phyloP scores from a whole-genome alignment of 208 protist species.

The Tetramitus jugosus region DNA sequence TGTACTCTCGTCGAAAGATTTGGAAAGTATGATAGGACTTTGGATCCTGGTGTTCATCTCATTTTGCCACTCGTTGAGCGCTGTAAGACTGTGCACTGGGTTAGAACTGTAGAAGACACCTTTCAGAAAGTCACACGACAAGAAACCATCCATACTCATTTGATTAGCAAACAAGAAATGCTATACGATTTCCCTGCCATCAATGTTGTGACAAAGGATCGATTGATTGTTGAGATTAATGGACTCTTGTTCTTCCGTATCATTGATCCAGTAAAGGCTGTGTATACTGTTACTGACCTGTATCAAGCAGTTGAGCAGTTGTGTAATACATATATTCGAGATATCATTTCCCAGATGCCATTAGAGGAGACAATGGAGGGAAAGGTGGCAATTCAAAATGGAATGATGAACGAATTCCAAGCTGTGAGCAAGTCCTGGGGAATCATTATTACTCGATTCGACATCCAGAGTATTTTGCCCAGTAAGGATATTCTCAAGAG shows the following conservation, averaged over 20 bases:
- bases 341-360: not conserved
- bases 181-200: not conserved
- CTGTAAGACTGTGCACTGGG: no score
- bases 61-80: no score
- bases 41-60: no score
- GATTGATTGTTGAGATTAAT: not conserved
- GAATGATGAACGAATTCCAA: not conserved
- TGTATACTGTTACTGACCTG: not conserved
- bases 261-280: not conserved
- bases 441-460: not conserved
- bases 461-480: not conserved
- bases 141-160: not conserved
- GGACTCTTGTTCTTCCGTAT: not conserved
- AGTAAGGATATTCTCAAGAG: not conserved
- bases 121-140: no score
- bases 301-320: constrained; percentile 9
- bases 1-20: no score
- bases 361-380: not conserved
- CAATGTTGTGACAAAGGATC: not conserved
- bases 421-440: not conserved
- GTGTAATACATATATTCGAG: not conserved
- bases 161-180: not conserved
- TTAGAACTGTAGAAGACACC: no score
- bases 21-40: no score
- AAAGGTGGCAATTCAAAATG: not conserved